Evolutionary conservation across 805 yeast genomes (phyloP).

Genomic region (Saturnispora hagleri): DNA sequence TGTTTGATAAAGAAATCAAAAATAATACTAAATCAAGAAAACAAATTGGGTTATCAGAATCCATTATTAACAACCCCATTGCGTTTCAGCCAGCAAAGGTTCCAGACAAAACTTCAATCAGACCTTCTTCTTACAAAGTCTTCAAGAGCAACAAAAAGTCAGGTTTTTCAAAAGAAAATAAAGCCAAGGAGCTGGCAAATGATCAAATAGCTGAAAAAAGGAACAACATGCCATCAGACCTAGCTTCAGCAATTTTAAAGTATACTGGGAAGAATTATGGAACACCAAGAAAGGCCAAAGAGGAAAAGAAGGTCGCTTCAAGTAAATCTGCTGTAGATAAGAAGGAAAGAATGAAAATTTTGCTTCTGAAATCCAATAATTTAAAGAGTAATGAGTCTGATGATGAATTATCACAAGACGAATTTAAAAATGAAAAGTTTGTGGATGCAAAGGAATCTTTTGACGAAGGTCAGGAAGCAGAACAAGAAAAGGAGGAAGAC

Average conservation of each 20-base stretch:
- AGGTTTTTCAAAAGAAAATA: not conserved
- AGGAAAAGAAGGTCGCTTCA: not conserved
- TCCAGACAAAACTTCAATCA: conserved; percentile 38
- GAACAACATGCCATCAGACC: conserved; percentile 31
- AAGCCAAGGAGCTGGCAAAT: not conserved
- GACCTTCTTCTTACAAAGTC: conserved; percentile 40
- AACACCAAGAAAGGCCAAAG: conserved; percentile 25
- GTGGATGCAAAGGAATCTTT: conserved; percentile 7
- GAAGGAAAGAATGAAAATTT: conserved; percentile 8
- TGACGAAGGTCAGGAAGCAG: not conserved
- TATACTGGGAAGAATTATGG: conserved; percentile 45
- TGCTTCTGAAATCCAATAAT: conserved; percentile 9
- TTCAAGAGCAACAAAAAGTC: conserved; percentile 24
- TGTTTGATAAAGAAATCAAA: not conserved
- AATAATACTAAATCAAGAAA: not conserved
- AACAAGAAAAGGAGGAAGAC: not conserved
- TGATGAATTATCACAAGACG: conserved; percentile 1
- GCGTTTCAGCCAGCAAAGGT: conserved; percentile 53
- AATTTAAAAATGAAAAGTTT: conserved; percentile 4
- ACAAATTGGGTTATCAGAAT: conserved; percentile 3
- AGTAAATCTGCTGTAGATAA: not conserved
- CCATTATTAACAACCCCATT: conserved; percentile 48
- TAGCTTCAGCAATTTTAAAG: conserved; percentile 53
- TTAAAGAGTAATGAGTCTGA: conserved; percentile 9
- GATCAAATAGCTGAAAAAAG: not conserved